Evolutionary conservation across 352 stramenopile species (phyloP).

Genomic region (Phytophthora lateralis): DNA sequence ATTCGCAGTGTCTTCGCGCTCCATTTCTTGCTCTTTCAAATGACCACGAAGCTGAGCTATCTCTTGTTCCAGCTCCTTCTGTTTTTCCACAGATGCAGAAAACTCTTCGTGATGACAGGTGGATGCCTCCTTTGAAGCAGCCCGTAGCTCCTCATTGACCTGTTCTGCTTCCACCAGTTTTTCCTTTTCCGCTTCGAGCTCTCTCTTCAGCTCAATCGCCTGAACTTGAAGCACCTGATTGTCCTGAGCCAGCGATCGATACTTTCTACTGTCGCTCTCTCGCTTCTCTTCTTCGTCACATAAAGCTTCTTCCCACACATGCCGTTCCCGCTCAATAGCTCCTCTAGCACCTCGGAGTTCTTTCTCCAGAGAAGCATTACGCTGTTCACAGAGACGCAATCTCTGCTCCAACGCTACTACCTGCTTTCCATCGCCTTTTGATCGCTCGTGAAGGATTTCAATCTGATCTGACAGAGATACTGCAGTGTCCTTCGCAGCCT

Average conservation of each 20-base stretch:
- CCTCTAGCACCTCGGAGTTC: slow-evolving; percentile 28
- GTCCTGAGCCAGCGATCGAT: slow-evolving; percentile 40
- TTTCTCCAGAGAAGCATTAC: slow-evolving; percentile 19
- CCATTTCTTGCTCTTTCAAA: slow-evolving; percentile 52
- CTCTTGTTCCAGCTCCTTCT: slow-evolving; percentile 34
- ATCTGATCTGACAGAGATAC: slow-evolving; percentile 52
- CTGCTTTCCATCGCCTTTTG: slow-evolving; percentile 34
- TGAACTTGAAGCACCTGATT: slow-evolving; percentile 35
- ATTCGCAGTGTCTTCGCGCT: slow-evolving; percentile 69
- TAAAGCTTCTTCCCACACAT: slow-evolving; percentile 35
- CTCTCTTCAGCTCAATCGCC: slow-evolving; percentile 37
- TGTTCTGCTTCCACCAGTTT: slow-evolving; percentile 17
- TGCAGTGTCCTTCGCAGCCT: slow-evolving; percentile 41
- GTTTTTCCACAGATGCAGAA: slow-evolving; percentile 8
- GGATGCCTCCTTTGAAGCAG: slow-evolving; percentile 16
- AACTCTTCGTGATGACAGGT: slow-evolving; percentile 29
- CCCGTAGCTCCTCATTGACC: slow-evolving; percentile 17
- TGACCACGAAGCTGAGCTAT: slow-evolving; percentile 37
- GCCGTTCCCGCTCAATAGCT: slow-evolving; percentile 33
- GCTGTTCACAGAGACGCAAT: slow-evolving; percentile 38
- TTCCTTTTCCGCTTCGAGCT: slow-evolving; percentile 30
- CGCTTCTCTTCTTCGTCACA: slow-evolving; percentile 33
- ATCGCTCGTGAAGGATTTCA: slow-evolving; percentile 29
- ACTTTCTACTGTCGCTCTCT: slow-evolving; percentile 30
- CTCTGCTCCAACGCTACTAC: slow-evolving; percentile 42